Base-by-base conservation (phyloP, 176 grass and related monocot species). In the Elymus sibiricus region DNA sequence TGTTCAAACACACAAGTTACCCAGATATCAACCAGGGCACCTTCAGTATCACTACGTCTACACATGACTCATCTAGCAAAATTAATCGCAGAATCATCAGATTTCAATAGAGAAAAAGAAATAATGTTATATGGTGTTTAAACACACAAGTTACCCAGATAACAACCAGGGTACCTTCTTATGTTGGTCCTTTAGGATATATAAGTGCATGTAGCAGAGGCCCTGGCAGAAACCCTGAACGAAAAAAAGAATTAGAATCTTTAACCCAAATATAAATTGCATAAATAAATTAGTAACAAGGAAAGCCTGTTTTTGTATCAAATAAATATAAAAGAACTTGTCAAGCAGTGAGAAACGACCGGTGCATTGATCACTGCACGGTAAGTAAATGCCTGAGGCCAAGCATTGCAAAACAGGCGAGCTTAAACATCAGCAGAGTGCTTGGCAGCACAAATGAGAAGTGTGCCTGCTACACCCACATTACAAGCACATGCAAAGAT, bases 111-210 rank as follows among this genome's bases (percentile, higher is more conserved):
- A 64, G 55, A 69, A 84, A 72, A 87, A 19, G 26, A 77, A 79
- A 43, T 63, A 17, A 87, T 3, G 47, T 83, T 74, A 9, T 63
- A 86, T 15, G 63, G 59, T 75, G 82, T 89, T 80, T 81, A 89
- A 94, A 86, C 92, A 87, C 77, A 74, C 76, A 85, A 90, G 90
- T 85, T 92, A 86, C 90, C 94, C 92, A 96, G 77, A 89, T 92
- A 94, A 89, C 85, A 92, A 90, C 94, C 92, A 90, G 86, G 94
- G 97, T 99, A 96, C 97, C 97, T 99, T 96, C 92, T 92, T 91
- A 88, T 84, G 78, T 84, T 95, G 87, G 90, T 88, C 81, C 93
- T 93, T 90, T 95, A 83, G 92, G 85, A 93, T 89, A 94, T 89
- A 94, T 92, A 96, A 91, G 82, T 94, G 89, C 79, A 86, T 82